phyloP scores from a whole-genome alignment of 352 stramenopile species.

The Pilasporangium apinafurcum region DNA sequence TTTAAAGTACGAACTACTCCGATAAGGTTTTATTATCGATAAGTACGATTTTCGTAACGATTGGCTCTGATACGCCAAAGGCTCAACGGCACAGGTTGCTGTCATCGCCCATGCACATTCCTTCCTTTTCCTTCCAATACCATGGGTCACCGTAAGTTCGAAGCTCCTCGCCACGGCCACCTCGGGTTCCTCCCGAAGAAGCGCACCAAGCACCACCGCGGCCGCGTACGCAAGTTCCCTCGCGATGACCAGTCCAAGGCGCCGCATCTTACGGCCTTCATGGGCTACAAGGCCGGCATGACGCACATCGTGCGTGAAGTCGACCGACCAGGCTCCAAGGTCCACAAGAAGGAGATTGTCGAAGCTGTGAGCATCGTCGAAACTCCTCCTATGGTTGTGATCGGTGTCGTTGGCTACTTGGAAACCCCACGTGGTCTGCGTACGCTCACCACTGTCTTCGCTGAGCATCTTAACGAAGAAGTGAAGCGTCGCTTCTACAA shows the following conservation, averaged over 20 bases:
- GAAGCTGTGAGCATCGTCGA: conserved; percentile 99
- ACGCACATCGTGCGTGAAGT: conserved; percentile 99
- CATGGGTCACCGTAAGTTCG: conserved; percentile 99
- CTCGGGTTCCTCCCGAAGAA: conserved; percentile 99
- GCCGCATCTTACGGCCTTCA: conserved; percentile 99
- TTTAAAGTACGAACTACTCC: conserved; percentile 4
- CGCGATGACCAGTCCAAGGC: conserved; percentile 95
- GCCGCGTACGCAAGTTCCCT: conserved; percentile 99
- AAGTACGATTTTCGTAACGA: no score
- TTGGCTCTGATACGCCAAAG: no score
- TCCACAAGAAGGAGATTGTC: conserved; percentile 99
- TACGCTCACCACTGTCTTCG: conserved; percentile 99
- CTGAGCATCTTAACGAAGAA: conserved; percentile 98
- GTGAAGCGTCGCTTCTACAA: conserved; percentile 99
- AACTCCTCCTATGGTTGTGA: conserved; percentile 98
- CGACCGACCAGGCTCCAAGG: conserved; percentile 97
- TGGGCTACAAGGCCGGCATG: conserved; percentile 99
- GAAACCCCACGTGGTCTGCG: conserved; percentile 98
- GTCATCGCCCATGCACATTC: no score
- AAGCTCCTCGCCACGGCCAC: conserved; percentile 95
- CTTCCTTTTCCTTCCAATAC: conserved; percentile 16
- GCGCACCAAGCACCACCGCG: conserved; percentile 98
- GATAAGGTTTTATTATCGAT: background rate
- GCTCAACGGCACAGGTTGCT: no score
- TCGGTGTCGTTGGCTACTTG: conserved; percentile 99